phyloP scores from a whole-genome alignment of 352 stramenopile genomes.

The Phytophthora constricta region DNA sequence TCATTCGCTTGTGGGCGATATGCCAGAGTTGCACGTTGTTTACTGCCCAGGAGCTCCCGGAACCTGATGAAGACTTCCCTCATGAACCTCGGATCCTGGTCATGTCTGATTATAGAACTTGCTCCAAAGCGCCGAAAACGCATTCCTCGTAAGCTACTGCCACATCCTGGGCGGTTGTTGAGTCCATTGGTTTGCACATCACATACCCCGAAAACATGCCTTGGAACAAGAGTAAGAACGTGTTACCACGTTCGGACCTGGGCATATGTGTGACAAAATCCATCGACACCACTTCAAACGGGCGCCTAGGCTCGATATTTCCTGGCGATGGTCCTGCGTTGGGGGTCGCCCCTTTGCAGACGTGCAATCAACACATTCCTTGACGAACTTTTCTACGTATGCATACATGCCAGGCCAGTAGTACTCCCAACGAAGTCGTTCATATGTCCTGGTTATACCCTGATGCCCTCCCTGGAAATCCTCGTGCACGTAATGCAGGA shows the following conservation, averaged over 20 bases:
- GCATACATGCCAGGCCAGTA: background rate
- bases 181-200: slow-evolving; percentile 6
- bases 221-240: slow-evolving; percentile 1
- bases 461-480: background rate
- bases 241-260: background rate
- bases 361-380: background rate
- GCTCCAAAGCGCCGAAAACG: background rate
- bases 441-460: background rate
- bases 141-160: slow-evolving; percentile 1
- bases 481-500: background rate
- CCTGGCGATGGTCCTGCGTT: background rate
- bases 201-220: background rate
- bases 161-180: slow-evolving; percentile 6
- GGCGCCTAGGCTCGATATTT: background rate
- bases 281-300: slow-evolving; percentile 10
- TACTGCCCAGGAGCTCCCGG: background rate
- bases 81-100: background rate
- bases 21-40: background rate
- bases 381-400: background rate
- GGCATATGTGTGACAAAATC: slow-evolving; percentile 1
- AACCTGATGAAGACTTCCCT: background rate
- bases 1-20: slow-evolving; percentile 4
- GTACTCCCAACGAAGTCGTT: background rate
- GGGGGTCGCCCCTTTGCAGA: background rate
- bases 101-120: background rate